Percentiles rank a stretch among this genome's conserved stretches.
Conservation (phyloP, 2,329 filamentous ascomycete genomes). For the Rhinocladiella similis region DNA sequence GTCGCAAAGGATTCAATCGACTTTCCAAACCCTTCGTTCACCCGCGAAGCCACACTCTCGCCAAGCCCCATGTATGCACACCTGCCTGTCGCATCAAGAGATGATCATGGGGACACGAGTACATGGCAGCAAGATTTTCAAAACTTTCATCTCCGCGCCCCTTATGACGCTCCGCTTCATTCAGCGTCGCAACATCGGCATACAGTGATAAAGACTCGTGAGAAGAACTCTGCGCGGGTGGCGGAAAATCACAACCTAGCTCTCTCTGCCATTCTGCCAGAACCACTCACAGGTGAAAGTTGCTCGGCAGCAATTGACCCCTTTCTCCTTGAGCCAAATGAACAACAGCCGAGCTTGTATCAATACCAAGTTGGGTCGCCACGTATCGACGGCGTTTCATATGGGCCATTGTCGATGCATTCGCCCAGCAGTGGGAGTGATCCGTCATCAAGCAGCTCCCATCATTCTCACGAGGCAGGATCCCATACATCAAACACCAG, state of each 20-base stretch:
- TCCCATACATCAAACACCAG: constrained; percentile 20
- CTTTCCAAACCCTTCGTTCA: constrained; percentile 8
- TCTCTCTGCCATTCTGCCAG: constrained; percentile 37
- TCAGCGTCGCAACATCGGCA: constrained; percentile 49
- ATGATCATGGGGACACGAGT: constrained; percentile 40
- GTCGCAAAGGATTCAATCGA: constrained; percentile 18
- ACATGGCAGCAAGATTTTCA: constrained; percentile 56
- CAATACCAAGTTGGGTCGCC: constrained; percentile 35
- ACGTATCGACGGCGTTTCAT: not conserved
- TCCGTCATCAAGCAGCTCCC: constrained; percentile 33
- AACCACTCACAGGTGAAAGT: constrained; percentile 24
- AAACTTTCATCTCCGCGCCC: constrained; percentile 51
- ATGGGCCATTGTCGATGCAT: constrained; percentile 34
- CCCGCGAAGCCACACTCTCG: constrained; percentile 40
- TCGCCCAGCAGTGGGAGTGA: constrained; percentile 34
- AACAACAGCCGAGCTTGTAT: constrained; percentile 23
- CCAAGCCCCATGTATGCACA: constrained; percentile 58
- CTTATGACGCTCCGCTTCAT: constrained; percentile 43
- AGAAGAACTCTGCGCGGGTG: constrained; percentile 35
- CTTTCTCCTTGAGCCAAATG: constrained; percentile 4
- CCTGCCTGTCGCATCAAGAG: constrained; percentile 42
- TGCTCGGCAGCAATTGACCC: constrained; percentile 16
- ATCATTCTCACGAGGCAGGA: constrained; percentile 12
- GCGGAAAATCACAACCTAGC: constrained; percentile 32
- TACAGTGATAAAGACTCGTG: constrained; percentile 33